Conservation (phyloP, 2,329 filamentous ascomycete species). For the Aspergillus sp. region DNA sequence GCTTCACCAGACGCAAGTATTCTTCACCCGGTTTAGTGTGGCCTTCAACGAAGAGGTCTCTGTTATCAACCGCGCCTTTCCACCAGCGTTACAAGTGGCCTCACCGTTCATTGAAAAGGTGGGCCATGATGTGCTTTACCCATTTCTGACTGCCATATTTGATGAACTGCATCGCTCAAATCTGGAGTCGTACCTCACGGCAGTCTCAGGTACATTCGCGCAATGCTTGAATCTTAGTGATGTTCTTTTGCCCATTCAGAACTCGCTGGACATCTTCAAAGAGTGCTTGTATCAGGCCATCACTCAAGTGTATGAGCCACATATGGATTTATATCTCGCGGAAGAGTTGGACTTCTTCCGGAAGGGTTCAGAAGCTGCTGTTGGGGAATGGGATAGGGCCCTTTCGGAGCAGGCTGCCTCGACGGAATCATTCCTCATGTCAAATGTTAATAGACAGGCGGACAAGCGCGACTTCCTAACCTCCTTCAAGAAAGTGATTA, state of each 20-base stretch:
- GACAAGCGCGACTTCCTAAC: conserved; percentile 96
- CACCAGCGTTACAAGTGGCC: conserved; percentile 70
- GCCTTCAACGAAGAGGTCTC: conserved; percentile 82
- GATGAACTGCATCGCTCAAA: conserved; percentile 82
- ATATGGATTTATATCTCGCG: conserved; percentile 89
- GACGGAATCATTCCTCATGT: conserved; percentile 94
- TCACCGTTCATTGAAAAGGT: conserved; percentile 81
- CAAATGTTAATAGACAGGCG: conserved; percentile 88
- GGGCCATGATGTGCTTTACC: conserved; percentile 78
- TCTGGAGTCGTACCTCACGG: conserved; percentile 78
- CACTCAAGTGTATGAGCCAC: conserved; percentile 80
- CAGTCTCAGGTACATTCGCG: conserved; percentile 84
- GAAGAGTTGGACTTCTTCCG: conserved; percentile 90
- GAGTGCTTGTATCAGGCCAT: conserved; percentile 71
- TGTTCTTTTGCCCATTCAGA: conserved; percentile 68
- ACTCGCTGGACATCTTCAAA: conserved; percentile 62
- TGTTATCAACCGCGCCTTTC: conserved; percentile 82
- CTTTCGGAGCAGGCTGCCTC: conserved; percentile 88
- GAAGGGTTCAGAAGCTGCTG: conserved; percentile 73
- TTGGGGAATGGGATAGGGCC: conserved; percentile 87
- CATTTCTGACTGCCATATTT: conserved; percentile 83
- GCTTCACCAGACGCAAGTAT: conserved; percentile 77
- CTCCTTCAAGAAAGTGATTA: conserved; percentile 97
- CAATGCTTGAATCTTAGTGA: conserved; percentile 79
- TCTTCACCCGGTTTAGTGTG: conserved; percentile 74